Evolutionary conservation across 2,329 filamentous ascomycete species (phyloP).

Genomic region (Claviceps quebecensis): DNA sequence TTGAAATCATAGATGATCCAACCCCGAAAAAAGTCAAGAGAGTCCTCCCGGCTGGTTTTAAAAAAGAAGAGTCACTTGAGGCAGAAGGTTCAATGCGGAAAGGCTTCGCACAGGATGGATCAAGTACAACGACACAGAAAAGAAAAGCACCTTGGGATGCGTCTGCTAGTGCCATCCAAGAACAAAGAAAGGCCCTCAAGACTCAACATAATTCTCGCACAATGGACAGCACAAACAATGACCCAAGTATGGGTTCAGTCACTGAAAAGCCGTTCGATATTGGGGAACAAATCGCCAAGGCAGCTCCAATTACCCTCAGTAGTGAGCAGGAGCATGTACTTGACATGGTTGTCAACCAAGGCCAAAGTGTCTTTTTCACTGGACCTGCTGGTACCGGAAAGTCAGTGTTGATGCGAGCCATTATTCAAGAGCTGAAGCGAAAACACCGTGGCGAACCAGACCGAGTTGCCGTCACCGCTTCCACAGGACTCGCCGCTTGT

Average conservation of each 20-base stretch:
- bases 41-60: conserved; percentile 41
- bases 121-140: conserved; percentile 21
- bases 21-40: conserved; percentile 37
- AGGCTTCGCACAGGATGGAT: conserved; percentile 2
- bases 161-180: conserved; percentile 59
- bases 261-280: conserved; percentile 28
- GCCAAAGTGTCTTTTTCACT: conserved; percentile 92
- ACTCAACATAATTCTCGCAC: conserved; percentile 33
- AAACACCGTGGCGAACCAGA: conserved; percentile 69
- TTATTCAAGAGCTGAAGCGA: conserved; percentile 65
- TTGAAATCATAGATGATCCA: conserved; percentile 13
- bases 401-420: conserved; percentile 85
- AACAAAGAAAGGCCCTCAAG: conserved; percentile 62
- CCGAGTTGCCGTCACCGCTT: conserved; percentile 82
- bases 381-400: conserved; percentile 95
- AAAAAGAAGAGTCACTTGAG: conserved; percentile 17
- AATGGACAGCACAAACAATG: conserved; percentile 10
- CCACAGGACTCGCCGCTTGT: conserved; percentile 87
- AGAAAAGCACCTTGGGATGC: conserved; percentile 50
- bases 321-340: conserved; percentile 76
- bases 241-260: conserved; percentile 19
- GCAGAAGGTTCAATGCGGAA: conserved; percentile 16
- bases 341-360: conserved; percentile 64
- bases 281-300: conserved; percentile 22
- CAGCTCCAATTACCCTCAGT: conserved; percentile 55